Conservation (phyloP, 2,329 filamentous ascomycete genomes). For the Didymella segeticola region DNA sequence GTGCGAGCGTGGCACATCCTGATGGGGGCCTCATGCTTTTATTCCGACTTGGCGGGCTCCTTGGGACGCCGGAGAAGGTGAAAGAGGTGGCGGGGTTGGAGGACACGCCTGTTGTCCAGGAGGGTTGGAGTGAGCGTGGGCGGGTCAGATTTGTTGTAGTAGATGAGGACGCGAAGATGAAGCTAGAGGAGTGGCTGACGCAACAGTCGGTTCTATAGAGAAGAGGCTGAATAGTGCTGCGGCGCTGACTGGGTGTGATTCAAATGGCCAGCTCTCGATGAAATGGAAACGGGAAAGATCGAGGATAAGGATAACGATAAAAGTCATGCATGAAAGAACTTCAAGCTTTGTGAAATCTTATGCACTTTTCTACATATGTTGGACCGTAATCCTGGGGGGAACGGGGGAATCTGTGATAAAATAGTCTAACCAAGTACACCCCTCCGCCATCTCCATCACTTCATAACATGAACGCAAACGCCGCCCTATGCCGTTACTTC, state of each 20-base stretch:
- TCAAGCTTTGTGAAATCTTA: neutral
- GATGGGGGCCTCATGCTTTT: conserved; percentile 31
- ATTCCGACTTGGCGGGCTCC: conserved; percentile 37
- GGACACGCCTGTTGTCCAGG: conserved; percentile 32
- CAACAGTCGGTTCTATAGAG: conserved; percentile 26
- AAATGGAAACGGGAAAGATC: too few species aligned
- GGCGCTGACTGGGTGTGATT: too few species aligned
- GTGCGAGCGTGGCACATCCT: conserved; percentile 23
- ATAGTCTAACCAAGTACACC: conserved; percentile 22
- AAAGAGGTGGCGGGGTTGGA: conserved; percentile 38
- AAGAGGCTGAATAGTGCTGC: too few species aligned
- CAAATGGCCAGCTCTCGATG: too few species aligned
- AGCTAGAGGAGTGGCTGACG: conserved; percentile 27
- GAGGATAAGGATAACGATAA: too few species aligned
- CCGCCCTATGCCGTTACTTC: conserved; percentile 11
- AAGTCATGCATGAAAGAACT: too few species aligned
- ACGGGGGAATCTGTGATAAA: conserved; percentile 32
- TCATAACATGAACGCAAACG: conserved; percentile 8
- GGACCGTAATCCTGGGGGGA: conserved; percentile 7
- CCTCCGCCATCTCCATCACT: conserved; percentile 2
- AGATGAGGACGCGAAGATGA: conserved; percentile 32
- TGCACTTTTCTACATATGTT: conserved; percentile 14
- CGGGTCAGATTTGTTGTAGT: conserved; percentile 38
- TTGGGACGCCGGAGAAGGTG: conserved; percentile 33
- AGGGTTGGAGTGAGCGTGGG: conserved; percentile 30